Percentiles rank a stretch among this genome's conserved stretches.
Conservation (phyloP, 192 early-diverging fungal species). For the Pilaira anomala region DNA sequence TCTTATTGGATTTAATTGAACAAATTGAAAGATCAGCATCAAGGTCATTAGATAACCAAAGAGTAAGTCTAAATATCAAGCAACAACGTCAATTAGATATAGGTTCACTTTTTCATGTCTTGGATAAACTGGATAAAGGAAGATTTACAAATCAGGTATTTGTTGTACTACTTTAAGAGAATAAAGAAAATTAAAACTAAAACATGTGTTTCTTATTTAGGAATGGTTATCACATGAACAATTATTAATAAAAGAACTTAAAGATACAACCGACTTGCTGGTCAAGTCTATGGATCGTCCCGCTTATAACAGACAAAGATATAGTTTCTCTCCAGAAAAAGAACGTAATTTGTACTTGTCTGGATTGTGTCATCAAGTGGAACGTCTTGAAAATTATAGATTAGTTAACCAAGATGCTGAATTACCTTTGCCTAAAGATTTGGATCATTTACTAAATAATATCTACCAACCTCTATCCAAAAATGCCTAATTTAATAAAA, state of each 20-base stretch:
- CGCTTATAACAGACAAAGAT: conserved; percentile 42
- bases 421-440: conserved; percentile 30
- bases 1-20: conserved; percentile 44
- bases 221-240: conserved; percentile 51
- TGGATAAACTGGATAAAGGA: conserved; percentile 41
- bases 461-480: too few species aligned
- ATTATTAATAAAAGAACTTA: conserved; percentile 46
- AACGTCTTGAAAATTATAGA: conserved; percentile 37
- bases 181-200: too few species aligned
- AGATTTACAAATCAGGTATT: conserved; percentile 48
- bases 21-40: conserved; percentile 48
- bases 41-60: conserved; percentile 45
- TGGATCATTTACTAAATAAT: conserved; percentile 22
- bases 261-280: conserved; percentile 41
- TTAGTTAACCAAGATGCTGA: conserved; percentile 39
- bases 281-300: conserved; percentile 36
- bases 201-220: conserved; percentile 27
- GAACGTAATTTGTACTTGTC: conserved; percentile 40
- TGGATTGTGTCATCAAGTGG: conserved; percentile 45
- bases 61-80: conserved; percentile 40
- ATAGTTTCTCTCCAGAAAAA: conserved; percentile 41
- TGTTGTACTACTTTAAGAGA: too few species aligned
- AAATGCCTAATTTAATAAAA: too few species aligned
- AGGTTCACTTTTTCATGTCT: conserved; percentile 37
- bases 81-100: conserved; percentile 42